phyloP scores from a whole-genome alignment of 2,329 filamentous ascomycete genomes.

The Colletotrichum lini region DNA sequence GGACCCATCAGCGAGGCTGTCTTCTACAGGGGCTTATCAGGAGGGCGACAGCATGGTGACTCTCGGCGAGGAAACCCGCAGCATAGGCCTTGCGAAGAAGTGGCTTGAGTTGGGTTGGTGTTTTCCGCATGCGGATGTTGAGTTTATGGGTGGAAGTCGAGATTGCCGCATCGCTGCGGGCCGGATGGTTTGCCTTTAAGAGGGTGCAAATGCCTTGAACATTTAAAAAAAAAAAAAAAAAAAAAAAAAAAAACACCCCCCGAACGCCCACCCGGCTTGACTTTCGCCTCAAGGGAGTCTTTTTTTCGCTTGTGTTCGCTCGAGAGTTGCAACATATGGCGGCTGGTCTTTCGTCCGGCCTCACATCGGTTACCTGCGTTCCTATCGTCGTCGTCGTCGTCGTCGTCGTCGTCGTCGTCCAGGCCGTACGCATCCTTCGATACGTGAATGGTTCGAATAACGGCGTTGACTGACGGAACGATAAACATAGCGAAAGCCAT shows the following conservation, averaged over 20 bases:
- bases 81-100: background rate
- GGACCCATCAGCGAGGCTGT: background rate
- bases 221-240: background rate
- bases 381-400: background rate
- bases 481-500: background rate
- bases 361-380: no score
- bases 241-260: no score
- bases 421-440: background rate
- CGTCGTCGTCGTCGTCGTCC: background rate
- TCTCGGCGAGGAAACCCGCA: background rate
- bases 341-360: no score
- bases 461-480: background rate
- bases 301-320: background rate
- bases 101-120: background rate
- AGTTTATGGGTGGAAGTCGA: background rate
- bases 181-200: slow-evolving; percentile 7
- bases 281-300: background rate
- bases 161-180: no score
- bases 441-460: background rate
- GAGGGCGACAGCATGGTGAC: background rate
- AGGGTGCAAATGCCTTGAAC: background rate
- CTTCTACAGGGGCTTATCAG: background rate
- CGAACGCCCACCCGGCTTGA: background rate
- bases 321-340: background rate
- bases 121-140: slow-evolving; percentile 20